Base-by-base conservation (phyloP, 768 basidiomycete species). In the Cyclocybe aegerita region DNA sequence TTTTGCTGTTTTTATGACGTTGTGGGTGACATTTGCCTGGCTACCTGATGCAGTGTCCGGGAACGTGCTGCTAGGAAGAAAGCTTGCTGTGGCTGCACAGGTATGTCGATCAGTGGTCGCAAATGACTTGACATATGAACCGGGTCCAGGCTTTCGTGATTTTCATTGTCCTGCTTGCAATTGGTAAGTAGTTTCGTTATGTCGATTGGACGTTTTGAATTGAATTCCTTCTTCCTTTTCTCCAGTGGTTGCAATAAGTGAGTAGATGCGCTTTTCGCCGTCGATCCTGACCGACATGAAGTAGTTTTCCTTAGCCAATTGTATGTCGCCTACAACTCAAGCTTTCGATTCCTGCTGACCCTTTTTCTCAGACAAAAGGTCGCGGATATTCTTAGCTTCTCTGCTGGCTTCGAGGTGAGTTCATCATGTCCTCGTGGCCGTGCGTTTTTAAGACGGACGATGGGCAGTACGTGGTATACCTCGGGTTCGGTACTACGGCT, bases 401-500 rank as follows among this genome's bases (percentile, higher is more conserved):
- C 56, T 8, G 15, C 52, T 10, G 56, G 53, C 6, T 57, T 64
- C 39, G 59, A 62, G 54, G 63, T 64, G 36, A n/a, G 48, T 41
- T 35, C 4, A 35, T 15, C 23, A 1, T 36, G 2, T 43, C 9
- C 36, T n/a, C 40, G 12, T 29, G 39, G 43, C 23, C 30, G 39
- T 31, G 7, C 33, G 16, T 23, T 14, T 32, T 15, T n/a, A 31
- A 9, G 32, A 39, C 31, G 36, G 35, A 7, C 14, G 10, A 34
- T 4, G 11, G 23, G 12, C 39, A 68, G 67, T 70, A 67, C 50
- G 61, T 66, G 23, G 55, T 69, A 3, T 69, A 67, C 49, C 53
- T 69, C 17, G 66, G 64, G 6, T 65, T 69, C 37, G 66, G 69
- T 0, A 55, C 64, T 3, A 65, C 63, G 0, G 63, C 63, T 8